phyloP scores from a whole-genome alignment of 1,284 basidiomycete species.

The Hemileia vastatrix region DNA sequence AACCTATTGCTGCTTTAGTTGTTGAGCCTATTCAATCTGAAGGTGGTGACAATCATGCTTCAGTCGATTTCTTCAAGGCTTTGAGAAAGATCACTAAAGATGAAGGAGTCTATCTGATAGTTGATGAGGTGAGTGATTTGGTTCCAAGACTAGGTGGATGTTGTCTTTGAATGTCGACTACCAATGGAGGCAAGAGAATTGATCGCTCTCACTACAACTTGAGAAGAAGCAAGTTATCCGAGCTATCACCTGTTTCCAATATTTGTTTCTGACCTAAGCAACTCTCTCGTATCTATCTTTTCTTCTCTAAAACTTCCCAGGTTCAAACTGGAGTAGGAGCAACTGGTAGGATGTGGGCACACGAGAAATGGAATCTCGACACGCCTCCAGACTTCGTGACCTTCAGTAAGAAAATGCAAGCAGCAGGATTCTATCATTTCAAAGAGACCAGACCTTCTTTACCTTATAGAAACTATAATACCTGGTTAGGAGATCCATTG shows the following conservation, averaged over 20 bases:
- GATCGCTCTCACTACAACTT: no score
- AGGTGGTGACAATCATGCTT: conserved; percentile 53
- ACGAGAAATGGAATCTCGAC: conserved; percentile 51
- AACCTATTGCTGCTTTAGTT: conserved; percentile 51
- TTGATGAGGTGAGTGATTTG: conserved; percentile 42
- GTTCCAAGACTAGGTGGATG: no score
- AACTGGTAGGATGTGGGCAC: conserved; percentile 53
- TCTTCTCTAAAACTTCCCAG: conserved; percentile 34
- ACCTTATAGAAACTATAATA: conserved; percentile 48
- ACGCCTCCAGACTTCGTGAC: conserved; percentile 51
- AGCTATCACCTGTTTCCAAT: no score
- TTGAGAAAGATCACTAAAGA: conserved; percentile 49
- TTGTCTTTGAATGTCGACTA: no score
- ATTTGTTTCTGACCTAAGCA: no score
- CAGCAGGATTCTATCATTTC: conserved; percentile 50
- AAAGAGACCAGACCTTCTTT: conserved; percentile 48
- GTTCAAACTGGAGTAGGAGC: conserved; percentile 52
- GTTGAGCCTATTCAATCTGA: conserved; percentile 52
- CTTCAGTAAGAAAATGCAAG: conserved; percentile 50
- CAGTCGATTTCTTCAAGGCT: conserved; percentile 49
- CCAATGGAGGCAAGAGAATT: no score
- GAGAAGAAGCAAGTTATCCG: no score
- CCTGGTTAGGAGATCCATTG: conserved; percentile 47
- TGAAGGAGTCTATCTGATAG: conserved; percentile 51
- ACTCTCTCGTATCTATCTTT: neutral